Evolutionary conservation across 352 stramenopile species (phyloP).

Genomic region (Aphanomyces invadans): DNA sequence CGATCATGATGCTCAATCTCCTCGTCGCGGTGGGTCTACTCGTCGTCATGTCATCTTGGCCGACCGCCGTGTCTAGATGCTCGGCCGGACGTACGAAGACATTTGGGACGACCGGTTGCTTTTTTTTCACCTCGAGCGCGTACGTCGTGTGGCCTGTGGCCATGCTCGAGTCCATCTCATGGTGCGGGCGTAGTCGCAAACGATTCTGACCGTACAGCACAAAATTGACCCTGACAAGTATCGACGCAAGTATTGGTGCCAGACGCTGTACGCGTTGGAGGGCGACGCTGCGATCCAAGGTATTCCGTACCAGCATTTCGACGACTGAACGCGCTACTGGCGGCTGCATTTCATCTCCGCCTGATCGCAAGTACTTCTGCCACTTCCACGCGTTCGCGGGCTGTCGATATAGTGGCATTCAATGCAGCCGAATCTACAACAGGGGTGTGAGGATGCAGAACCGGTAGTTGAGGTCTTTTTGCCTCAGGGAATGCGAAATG

Average conservation of each 20-base stretch:
- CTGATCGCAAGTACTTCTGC: too few relatives aligned
- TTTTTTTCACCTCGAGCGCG: conserved; percentile 73
- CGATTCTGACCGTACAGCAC: conserved; percentile 60
- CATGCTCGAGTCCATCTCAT: neutral
- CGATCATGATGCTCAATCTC: conserved; percentile 77
- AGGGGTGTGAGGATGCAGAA: too few relatives aligned
- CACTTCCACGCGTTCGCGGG: too few relatives aligned
- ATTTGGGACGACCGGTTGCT: conserved; percentile 73
- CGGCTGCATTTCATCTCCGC: too few relatives aligned
- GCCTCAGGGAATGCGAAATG: too few relatives aligned
- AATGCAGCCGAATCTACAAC: too few relatives aligned
- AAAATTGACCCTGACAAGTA: conserved; percentile 60
- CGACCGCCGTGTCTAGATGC: too few relatives aligned
- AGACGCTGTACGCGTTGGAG: conserved; percentile 62
- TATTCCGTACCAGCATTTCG: conserved; percentile 63
- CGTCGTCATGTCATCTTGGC: neutral
- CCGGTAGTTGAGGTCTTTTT: too few relatives aligned
- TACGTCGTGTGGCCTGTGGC: too few relatives aligned
- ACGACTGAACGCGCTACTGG: neutral
- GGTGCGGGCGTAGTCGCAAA: conserved; percentile 49
- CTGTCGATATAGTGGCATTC: too few relatives aligned
- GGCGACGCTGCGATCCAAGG: conserved; percentile 68
- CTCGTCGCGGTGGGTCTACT: conserved; percentile 49
- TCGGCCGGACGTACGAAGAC: conserved; percentile 80
- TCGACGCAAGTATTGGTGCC: conserved; percentile 45